Evolutionary conservation across 2,329 filamentous ascomycete species (phyloP), one percentile per base, ranked within the genome.

Genomic region (Ascosphaera apis): DNA sequence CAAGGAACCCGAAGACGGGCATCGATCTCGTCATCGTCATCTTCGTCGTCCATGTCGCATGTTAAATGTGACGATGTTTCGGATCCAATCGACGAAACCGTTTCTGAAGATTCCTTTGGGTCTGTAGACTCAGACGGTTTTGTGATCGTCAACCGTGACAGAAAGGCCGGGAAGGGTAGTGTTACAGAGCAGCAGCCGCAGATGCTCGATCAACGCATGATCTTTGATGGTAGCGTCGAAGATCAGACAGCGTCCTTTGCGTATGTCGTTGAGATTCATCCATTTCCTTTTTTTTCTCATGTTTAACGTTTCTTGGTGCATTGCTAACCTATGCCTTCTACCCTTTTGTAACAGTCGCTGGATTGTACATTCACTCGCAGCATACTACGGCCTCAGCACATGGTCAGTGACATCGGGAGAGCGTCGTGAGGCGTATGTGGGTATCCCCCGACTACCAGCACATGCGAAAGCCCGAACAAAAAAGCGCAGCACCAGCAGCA

Each of bases 311-410:
- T 46, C 34, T 6, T 28, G 23, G 21, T 28, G 15, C 9, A 11
- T 23, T 7, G n/a, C 34, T 32, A 13, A 30, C 33, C 8, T 11
- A 25, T 4, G 28, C 34, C 32, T n/a, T 27, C 31, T n/a, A 35
- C 15, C 5, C 34, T 5, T 28, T 18, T 37, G 13, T 19, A 34
- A 34, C 41, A 86, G 79, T 44, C 78, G 86, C 43, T 95, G 84
- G 79, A 69, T 95, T 37, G 81, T 91, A 1, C 84, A 95, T 55
- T 78, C 80, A 39, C 84, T 95, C 42, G 86, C 81, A 7, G 71
- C 76, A 30, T 95, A 95, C 54, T 95, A 95, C 51, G 84, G 83
- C 32, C 66, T 93, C 38, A 69, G 73, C 41, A 92, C 84, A 15
- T 82, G 74, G 60, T 84, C 79, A 3, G 69, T 86, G 40, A 77